Percentiles rank a stretch among this genome's conserved stretches.
Evolutionary conservation across 306 rosid genomes (phyloP).

Genomic region (Quercus cerris): DNA sequence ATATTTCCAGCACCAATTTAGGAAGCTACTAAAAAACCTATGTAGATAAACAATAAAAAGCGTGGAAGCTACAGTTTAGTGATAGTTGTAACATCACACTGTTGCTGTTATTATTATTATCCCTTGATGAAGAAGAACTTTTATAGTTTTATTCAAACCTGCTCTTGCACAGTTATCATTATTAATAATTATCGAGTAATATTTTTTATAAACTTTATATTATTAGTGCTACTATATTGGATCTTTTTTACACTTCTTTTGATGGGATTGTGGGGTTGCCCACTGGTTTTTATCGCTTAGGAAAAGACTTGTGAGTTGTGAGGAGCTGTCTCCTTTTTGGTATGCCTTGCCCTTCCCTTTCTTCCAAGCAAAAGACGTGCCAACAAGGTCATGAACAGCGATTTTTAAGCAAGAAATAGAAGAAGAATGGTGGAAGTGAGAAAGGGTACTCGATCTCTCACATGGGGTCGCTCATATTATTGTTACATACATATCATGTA

Average conservation of each 20-base stretch:
- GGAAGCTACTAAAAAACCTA: background rate
- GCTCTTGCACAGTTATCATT: no score
- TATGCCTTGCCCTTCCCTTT: background rate
- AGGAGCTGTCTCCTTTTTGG: background rate
- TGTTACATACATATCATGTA: background rate
- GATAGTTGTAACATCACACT: background rate
- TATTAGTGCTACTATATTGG: background rate
- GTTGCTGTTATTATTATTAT: background rate
- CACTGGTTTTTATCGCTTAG: constrained; percentile 9
- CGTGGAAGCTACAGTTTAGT: background rate
- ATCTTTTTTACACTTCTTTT: constrained; percentile 12
- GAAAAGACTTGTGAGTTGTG: constrained; percentile 29
- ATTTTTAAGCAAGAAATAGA: background rate
- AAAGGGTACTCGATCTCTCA: constrained; percentile 3
- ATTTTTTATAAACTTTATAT: background rate
- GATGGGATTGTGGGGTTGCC: constrained; percentile 16
- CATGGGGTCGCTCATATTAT: background rate
- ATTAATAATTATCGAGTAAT: no score
- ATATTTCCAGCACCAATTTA: background rate
- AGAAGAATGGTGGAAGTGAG: background rate
- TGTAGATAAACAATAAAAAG: background rate
- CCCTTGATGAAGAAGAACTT: no score
- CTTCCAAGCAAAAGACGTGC: background rate
- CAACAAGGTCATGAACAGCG: background rate
- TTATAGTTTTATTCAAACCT: no score